Base-by-base conservation (phyloP, 208 protist species). In the Sergeia podlipaevii region DNA sequence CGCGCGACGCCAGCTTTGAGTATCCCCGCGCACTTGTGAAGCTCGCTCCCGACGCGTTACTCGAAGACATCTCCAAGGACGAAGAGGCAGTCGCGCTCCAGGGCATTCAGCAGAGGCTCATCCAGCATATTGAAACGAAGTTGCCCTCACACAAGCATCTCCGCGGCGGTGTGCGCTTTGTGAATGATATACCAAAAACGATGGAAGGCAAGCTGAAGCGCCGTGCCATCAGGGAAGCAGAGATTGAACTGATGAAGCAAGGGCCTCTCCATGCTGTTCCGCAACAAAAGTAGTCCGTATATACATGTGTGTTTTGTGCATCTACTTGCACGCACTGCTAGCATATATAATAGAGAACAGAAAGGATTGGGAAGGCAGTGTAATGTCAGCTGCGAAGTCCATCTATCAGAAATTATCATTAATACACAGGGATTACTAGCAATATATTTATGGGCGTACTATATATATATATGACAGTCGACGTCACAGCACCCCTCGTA, bases 151-250 rank as follows among this genome's bases (percentile, higher is more conserved):
- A 85, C 49, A 91, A 88, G 71, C 32, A 45, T 23, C 36, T 91
- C 1, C 58, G 63, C 44, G 72, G 52, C 15, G 68, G 37, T 20
- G 42, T 91, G 6, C 38, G 45, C 23, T 80, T 90, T 29, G 38
- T 80, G 0, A 26, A 53, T 5, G 17, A 18, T 11, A 60, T 91
- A 42, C 82, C 82, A n/a, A 91, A 89, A 53, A 65, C 50, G n/a
- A 21, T 67, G 30, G 41, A 38, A 8, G 82, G 82, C 43, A 90
- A 90, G 47, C 50, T 91, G 34, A 43, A 85, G 13, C 63, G 77
- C 33, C 64, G 77, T 45, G 10, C 15, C 34, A 38, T 38, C 34
- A 10, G 34, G 10, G 15, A 15, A 15, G 34, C 34, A 15, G 34
- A 38, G 34, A 10, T 38, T 38, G 11, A 17, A 17, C 15, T 38